Percentiles rank a stretch among this genome's conserved stretches.
These are phyloP conservation scores for Vitis rupestris DNA, from an alignment of 164 flowering plant species.

Conservation along the genomic window DNA sequence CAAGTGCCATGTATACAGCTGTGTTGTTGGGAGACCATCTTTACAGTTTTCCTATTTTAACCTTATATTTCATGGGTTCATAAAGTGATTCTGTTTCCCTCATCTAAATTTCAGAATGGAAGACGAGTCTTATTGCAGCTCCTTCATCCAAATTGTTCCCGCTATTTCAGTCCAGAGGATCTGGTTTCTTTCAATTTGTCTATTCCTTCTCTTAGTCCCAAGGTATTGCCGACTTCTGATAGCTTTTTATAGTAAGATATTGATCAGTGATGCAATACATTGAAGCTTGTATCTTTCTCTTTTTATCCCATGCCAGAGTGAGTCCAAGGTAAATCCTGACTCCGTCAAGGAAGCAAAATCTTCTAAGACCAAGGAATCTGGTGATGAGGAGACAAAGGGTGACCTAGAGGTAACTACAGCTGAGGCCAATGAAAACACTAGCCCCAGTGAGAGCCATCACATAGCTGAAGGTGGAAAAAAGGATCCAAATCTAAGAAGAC, in stretches of 20 bases:
- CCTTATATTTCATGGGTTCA: background rate
- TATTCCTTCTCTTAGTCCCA: conserved; percentile 60
- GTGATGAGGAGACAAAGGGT: conserved; percentile 19
- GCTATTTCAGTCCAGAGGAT: conserved; percentile 77
- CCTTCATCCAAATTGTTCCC: conserved; percentile 81
- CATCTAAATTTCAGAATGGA: conserved; percentile 54
- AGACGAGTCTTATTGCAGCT: conserved; percentile 78
- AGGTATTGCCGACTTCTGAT: conserved; percentile 37
- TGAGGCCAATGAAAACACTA: conserved; percentile 18
- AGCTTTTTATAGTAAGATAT: background rate
- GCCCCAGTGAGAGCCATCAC: conserved; percentile 19
- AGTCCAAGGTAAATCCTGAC: conserved; percentile 24
- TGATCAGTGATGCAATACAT: background rate
- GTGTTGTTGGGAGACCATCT: background rate
- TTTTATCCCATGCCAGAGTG: conserved; percentile 34
- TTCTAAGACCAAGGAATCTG: conserved; percentile 27
- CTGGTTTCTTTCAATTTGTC: conserved; percentile 51
- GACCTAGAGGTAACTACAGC: conserved; percentile 18
- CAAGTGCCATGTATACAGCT: background rate
- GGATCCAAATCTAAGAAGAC: conserved; percentile 74
- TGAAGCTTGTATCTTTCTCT: background rate
- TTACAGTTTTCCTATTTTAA: background rate
- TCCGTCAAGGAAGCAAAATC: background rate
- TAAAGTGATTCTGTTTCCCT: conserved; percentile 4
- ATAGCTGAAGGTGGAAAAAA: conserved; percentile 74